phyloP scores from a whole-genome alignment of 2,329 filamentous ascomycete species.

The Sclerotinia glacialis region DNA sequence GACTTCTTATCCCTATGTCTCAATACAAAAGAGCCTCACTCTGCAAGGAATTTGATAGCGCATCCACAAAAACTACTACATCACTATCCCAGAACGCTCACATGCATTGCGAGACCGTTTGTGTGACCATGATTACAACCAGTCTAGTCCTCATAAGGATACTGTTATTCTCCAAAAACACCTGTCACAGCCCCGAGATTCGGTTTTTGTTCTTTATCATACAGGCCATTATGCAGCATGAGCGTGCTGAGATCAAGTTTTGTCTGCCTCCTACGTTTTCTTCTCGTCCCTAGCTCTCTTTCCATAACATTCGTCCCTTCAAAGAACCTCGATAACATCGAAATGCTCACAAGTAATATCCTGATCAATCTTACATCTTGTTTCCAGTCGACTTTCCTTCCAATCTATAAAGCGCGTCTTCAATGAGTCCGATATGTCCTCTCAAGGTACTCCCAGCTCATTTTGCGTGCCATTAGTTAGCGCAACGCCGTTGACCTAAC shows the following conservation, averaged over 20 bases:
- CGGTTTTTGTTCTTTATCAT: not conserved
- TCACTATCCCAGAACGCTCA: constrained; percentile 7
- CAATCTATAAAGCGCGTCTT: constrained; percentile 28
- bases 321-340: constrained; percentile 7
- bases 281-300: constrained; percentile 28
- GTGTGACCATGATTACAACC: not conserved
- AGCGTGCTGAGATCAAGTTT: constrained; percentile 13
- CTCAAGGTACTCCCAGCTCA: constrained; percentile 29
- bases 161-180: not conserved
- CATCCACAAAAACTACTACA: not conserved
- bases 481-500: not conserved
- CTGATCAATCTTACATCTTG: constrained; percentile 25
- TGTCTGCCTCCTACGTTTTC: constrained; percentile 19
- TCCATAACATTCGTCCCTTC: constrained; percentile 29
- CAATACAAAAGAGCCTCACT: constrained; percentile 8
- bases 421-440: constrained; percentile 30
- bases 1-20: not conserved
- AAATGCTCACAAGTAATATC: not conserved
- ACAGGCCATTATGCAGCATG: not conserved
- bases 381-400: constrained; percentile 30
- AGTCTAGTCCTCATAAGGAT: not conserved
- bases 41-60: not conserved
- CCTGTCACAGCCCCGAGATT: not conserved
- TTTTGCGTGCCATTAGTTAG: constrained; percentile 24
- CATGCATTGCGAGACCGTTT: not conserved